Conservation (phyloP, 306 rosid genomes). For the Cicer yamashitae region DNA sequence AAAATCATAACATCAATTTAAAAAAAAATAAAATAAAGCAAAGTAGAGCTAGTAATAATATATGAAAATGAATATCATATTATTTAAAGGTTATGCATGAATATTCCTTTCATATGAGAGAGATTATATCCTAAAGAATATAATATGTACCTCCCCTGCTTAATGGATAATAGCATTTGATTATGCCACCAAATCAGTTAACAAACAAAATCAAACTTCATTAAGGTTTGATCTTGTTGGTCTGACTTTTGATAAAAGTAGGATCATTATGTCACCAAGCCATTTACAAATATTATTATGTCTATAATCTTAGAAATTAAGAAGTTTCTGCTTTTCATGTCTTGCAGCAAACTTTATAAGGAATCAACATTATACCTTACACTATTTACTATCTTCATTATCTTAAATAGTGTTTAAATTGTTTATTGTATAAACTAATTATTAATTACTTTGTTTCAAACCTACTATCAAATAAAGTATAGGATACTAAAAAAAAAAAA, state of each 20-base stretch:
- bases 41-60: too few relatives aligned
- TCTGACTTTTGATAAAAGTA: slow-evolving; percentile 41
- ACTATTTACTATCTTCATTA: too few relatives aligned
- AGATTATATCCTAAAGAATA: not conserved
- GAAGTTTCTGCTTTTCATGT: slow-evolving; percentile 37
- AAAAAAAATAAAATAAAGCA: too few relatives aligned
- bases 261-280: slow-evolving; percentile 28
- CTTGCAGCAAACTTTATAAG: slow-evolving; percentile 28
- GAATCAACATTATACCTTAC: not conserved
- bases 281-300: slow-evolving; percentile 34
- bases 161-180: slow-evolving; percentile 42
- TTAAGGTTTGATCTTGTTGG: slow-evolving; percentile 51
- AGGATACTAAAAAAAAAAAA: too few relatives aligned
- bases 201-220: slow-evolving; percentile 38
- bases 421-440: not conserved
- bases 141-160: slow-evolving; percentile 25
- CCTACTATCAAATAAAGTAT: slow-evolving; percentile 4
- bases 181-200: slow-evolving; percentile 44
- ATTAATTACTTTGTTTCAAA: not conserved
- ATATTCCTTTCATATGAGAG: not conserved
- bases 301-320: slow-evolving; percentile 9
- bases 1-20: too few relatives aligned
- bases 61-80: too few relatives aligned
- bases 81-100: not conserved
- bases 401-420: slow-evolving; percentile 1